Base-by-base conservation (phyloP, 352 stramenopile genomes). In the Globisporangium apiculatum region DNA sequence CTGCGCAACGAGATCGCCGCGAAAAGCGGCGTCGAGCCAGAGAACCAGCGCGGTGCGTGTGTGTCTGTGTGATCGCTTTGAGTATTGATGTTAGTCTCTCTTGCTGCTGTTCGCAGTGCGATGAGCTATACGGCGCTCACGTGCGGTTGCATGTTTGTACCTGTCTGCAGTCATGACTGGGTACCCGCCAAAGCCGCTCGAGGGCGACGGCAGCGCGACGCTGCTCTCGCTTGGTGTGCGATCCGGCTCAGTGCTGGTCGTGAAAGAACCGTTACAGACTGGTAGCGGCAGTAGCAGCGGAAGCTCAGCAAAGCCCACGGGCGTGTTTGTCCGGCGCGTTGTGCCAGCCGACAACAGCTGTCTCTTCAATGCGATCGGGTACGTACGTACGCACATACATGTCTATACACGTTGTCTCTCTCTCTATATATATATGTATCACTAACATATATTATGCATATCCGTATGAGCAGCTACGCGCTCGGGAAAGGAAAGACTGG, bases 281-380 rank as follows among this genome's bases (percentile, higher is more conserved):
- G 11, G 64, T 31, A 31, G 24, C 24, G 24, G 24, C 35, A 9
- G 35, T 47, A 18, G 38, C 48, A 41, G 40, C 42, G 62, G 53
- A 1, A 55, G 45, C 36, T 4, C 60, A 1, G 15, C 48, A 10
- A 72, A 64, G 50, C 58, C 72, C 12, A 69, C 69, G 10, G 79
- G 67, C 3, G 70, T 89, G 24, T 91, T 94, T 54, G 58, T 89
- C 40, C 72, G 83, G 4, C 82, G 80, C 37, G 74, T 91, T 1
- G 80, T 95, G 45, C 76, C 85, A 7, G 83, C 83, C 11, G 85
- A 95, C 64, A 95, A 95, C 62, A 92, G 81, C 59, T 95, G 85
- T 58, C 69, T 95, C 7, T 95, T 95, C 60, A 89, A 93, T 66
- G 73, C 77, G n/a, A 87, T 95, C 40, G 79, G 75, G 71, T 91